Percentiles rank a stretch among this genome's conserved stretches.
Evolutionary conservation across 1,284 basidiomycete species (phyloP).

Genomic region (Blastosporella zonata): DNA sequence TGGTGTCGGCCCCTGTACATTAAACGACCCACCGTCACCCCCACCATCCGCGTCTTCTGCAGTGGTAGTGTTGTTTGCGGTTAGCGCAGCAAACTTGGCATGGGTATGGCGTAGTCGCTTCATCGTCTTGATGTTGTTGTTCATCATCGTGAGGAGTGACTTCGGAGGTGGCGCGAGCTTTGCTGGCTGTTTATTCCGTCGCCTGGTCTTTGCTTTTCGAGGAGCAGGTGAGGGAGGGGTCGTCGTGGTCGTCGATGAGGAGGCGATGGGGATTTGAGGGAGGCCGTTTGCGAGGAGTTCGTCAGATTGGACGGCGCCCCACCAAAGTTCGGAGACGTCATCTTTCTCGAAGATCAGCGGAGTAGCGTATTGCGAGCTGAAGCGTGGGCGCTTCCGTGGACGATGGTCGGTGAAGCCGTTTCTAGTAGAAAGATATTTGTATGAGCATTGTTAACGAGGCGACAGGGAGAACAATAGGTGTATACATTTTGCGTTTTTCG

Average conservation of each 20-base stretch:
- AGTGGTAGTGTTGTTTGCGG: conserved; percentile 30
- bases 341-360: conserved; percentile 34
- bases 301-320: conserved; percentile 65
- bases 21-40: conserved; percentile 17
- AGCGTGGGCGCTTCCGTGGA: conserved; percentile 41
- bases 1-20: conserved; percentile 8
- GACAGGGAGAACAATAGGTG: conserved; percentile 14
- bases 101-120: conserved; percentile 69
- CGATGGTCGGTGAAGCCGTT: conserved; percentile 30
- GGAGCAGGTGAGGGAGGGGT: conserved; percentile 5
- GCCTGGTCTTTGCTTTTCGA: conserved; percentile 31
- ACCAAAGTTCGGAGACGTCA: conserved; percentile 64
- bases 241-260: conserved; percentile 21
- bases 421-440: conserved; percentile 17
- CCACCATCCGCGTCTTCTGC: conserved; percentile 44
- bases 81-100: conserved; percentile 62
- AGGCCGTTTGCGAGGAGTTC: conserved; percentile 62
- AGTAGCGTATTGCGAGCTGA: conserved; percentile 30
- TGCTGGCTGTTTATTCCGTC: conserved; percentile 33
- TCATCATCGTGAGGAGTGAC: conserved; percentile 63
- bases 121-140: conserved; percentile 69
- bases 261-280: conserved; percentile 50
- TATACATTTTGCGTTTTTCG: conserved; percentile 64
- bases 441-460: conserved; percentile 6
- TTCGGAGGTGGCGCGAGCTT: conserved; percentile 30